These are phyloP conservation scores for Arthrobotrys conoides DNA, from an alignment of 2,329 filamentous ascomycete genomes.

Conservation along the genomic window DNA sequence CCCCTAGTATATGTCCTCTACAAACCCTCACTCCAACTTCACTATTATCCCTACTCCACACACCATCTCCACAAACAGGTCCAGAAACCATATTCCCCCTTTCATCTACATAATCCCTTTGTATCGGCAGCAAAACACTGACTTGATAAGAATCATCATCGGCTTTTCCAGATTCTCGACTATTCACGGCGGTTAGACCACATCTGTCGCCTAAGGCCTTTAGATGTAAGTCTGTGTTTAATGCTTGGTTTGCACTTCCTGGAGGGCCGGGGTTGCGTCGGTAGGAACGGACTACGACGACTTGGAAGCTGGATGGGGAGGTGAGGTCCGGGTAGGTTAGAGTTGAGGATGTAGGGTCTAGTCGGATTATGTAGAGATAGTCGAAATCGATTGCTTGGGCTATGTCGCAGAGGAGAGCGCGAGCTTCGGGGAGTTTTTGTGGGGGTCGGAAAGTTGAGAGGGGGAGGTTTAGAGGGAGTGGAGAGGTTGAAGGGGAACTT, in stretches of 20 bases:
- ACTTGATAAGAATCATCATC: constrained; percentile 48
- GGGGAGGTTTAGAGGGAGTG: constrained; percentile 32
- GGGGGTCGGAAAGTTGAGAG: constrained; percentile 32
- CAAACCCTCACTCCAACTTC: constrained; percentile 27
- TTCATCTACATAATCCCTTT: constrained; percentile 51
- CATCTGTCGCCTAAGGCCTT: constrained; percentile 43
- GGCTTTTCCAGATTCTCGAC: constrained; percentile 3
- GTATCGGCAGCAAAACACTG: constrained; percentile 47
- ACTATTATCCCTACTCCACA: background rate
- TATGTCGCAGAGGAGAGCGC: constrained; percentile 35
- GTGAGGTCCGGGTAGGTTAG: constrained; percentile 44
- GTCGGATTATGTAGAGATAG: constrained; percentile 56
- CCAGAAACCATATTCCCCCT: constrained; percentile 29
- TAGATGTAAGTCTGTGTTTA: constrained; percentile 56
- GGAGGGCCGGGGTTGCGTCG: constrained; percentile 44
- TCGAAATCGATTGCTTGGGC: constrained; percentile 55
- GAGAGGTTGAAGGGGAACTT: background rate
- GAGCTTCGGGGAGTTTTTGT: constrained; percentile 39
- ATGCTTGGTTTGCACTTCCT: constrained; percentile 49
- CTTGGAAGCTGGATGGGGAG: constrained; percentile 37
- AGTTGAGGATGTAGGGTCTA: constrained; percentile 44
- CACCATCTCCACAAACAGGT: constrained; percentile 19
- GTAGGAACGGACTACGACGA: constrained; percentile 53
- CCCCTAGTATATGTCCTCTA: constrained; percentile 55
- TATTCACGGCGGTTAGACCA: constrained; percentile 44